Evolutionary conservation across 768 basidiomycete species (phyloP), one percentile per base, ranked within the genome.

Genomic region (Phaffia australis): DNA sequence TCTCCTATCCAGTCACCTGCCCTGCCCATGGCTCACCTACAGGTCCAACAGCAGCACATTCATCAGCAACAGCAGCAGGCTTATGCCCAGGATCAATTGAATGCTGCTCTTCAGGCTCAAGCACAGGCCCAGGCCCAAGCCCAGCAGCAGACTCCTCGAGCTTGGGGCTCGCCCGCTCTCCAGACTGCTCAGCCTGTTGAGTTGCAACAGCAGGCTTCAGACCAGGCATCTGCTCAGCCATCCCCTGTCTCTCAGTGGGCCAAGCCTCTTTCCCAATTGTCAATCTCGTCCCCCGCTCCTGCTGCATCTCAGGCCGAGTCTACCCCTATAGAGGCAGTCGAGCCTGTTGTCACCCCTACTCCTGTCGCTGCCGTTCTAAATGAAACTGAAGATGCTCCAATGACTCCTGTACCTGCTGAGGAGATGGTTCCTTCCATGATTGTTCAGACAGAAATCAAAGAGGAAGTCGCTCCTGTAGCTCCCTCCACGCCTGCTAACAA

Each of bases 401-500:
- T 66, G 69, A 29, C 52, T 27, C 27, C 52, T 42, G 66, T 69
- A 56, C 59, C 72, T 7, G 70, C 70, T 51, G 69, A 69, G 57
- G 64, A 77, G 74, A 48, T 74, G 65, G 50, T 71, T 8, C 73
- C 77, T 15, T 54, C 71, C 27, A 64, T 72, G 6, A 56, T 55
- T n/a, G 68, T 74, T 32, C 66, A 72, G 19, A 68, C 72, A 9
- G 32, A 69, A n/a, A 59, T 11, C 35, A 42, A 42, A 11, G 35
- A 42, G 35, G 35, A 42, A 42, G 35, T 42, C 4, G 11, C 72
- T 30, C 77, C 75, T 48, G 64, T 77, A 19, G 86, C 85, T 71
- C 77, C 81, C 54, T 82, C 83, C 19, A 79, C 81, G 23, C 83
- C 82, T 69, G 85, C 85, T 46, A 85, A 65, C n/a, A 67, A 65